Percentiles rank a stretch among this genome's conserved stretches.
These are phyloP conservation scores for Cladorrhinum samala DNA, from an alignment of 495 filamentous ascomycete species.

Conservation along the genomic window DNA sequence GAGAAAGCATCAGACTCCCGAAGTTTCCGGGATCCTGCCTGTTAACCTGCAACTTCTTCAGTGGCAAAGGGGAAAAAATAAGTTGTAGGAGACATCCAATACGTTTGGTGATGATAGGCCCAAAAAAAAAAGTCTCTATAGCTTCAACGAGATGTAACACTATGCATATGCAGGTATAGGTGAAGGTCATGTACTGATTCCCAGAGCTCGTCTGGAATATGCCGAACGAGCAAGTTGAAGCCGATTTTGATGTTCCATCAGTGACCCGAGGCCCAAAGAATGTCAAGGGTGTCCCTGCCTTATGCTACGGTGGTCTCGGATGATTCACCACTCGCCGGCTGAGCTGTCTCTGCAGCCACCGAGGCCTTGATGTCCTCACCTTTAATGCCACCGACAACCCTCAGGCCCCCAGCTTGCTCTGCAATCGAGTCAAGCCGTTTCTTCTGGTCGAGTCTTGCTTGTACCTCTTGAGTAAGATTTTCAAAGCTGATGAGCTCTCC, in stretches of 20 bases:
- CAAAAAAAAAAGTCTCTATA: not conserved
- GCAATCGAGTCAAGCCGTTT: slow-evolving; percentile 32
- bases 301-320: not conserved
- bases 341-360: slow-evolving; percentile 9
- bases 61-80: too few relatives aligned
- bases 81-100: too few relatives aligned
- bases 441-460: slow-evolving; percentile 31
- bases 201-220: too few relatives aligned
- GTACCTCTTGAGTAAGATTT: slow-evolving; percentile 58
- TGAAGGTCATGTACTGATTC: too few relatives aligned
- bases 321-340: not conserved
- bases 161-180: too few relatives aligned
- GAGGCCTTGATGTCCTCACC: slow-evolving; percentile 21
- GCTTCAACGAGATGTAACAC: not conserved
- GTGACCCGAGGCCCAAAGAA: too few relatives aligned
- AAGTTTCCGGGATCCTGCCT: not conserved
- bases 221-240: too few relatives aligned
- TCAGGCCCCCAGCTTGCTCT: slow-evolving; percentile 32
- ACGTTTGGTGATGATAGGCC: not conserved
- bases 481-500: slow-evolving; percentile 62
- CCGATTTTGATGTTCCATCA: too few relatives aligned
- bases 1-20: not conserved
- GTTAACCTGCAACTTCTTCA: too few relatives aligned
- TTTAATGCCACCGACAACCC: slow-evolving; percentile 33
- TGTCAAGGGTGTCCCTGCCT: too few relatives aligned